Percentiles rank a stretch among this genome's conserved stretches.
Evolutionary conservation across 768 basidiomycete genomes (phyloP).

Genomic region (Gymnopilus junonius): DNA sequence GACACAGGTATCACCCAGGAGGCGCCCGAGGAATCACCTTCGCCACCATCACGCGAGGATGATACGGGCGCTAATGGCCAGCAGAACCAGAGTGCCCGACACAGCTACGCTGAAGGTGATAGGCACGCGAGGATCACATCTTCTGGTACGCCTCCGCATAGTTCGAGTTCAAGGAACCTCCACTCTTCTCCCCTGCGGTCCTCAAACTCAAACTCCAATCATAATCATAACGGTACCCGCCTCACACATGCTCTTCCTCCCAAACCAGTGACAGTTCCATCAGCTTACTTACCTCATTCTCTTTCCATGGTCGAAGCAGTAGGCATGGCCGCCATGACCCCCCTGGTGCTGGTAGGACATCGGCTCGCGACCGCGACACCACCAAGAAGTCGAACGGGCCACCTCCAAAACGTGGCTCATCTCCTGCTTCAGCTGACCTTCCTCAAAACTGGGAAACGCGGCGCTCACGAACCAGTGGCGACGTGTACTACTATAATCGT

Average conservation of each 20-base stretch:
- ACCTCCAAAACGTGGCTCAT: slow-evolving; percentile 28
- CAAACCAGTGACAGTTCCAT: slow-evolving; percentile 58
- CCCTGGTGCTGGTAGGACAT: slow-evolving; percentile 9
- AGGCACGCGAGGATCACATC: background rate
- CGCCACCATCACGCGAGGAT: slow-evolving; percentile 14
- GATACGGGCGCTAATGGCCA: slow-evolving; percentile 22
- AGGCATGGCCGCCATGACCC: slow-evolving; percentile 55
- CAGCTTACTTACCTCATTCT: slow-evolving; percentile 58
- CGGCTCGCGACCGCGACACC: slow-evolving; percentile 34
- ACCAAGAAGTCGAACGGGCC: slow-evolving; percentile 38
- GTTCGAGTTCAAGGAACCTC: slow-evolving; percentile 10
- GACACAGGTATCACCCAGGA: slow-evolving; percentile 1
- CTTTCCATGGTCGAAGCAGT: slow-evolving; percentile 64
- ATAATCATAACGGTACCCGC: slow-evolving; percentile 35
- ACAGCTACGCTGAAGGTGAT: slow-evolving; percentile 9
- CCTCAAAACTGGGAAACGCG: slow-evolving; percentile 68
- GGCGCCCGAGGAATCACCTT: slow-evolving; percentile 9
- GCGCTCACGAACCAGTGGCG: slow-evolving; percentile 49
- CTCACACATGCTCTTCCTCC: slow-evolving; percentile 72
- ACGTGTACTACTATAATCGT: slow-evolving; percentile 61
- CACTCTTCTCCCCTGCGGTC: slow-evolving; percentile 28
- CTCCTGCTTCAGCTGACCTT: slow-evolving; percentile 34
- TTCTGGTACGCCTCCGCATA: slow-evolving; percentile 16
- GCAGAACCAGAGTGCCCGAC: slow-evolving; percentile 7
- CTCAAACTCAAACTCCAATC: background rate